These are phyloP conservation scores for Alliaria petiolata DNA, from an alignment of 345 rosid species.

Conservation along the genomic window DNA sequence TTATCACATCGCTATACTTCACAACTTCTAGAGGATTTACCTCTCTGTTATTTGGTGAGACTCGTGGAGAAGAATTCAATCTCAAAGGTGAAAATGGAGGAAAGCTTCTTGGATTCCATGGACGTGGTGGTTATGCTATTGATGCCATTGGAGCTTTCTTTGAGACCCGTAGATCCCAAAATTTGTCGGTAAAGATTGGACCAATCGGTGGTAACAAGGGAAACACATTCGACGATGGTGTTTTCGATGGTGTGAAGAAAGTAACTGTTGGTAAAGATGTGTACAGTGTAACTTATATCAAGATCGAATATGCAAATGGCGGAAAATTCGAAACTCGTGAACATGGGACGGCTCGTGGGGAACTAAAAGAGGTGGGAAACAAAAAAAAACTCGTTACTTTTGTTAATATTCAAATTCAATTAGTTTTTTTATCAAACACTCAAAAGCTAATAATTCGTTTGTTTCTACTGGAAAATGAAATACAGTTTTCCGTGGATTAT, in stretches of 20 bases:
- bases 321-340: background rate
- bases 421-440: background rate
- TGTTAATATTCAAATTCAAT: too few relatives aligned
- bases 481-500: background rate
- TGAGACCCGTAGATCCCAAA: too few relatives aligned
- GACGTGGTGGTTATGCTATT: background rate
- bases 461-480: background rate
- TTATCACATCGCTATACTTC: background rate
- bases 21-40: background rate
- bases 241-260: background rate
- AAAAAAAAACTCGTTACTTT: too few relatives aligned
- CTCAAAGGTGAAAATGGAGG: background rate
- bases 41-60: background rate
- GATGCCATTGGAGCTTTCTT: too few relatives aligned
- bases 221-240: conserved; percentile 6
- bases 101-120: background rate
- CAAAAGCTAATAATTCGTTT: background rate
- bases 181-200: background rate
- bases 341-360: background rate
- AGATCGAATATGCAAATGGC: background rate
- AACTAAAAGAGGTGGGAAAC: background rate
- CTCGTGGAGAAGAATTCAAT: background rate
- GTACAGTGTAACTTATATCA: background rate
- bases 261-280: background rate
- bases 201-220: background rate